A percentile compares a stretch with the other conserved stretches of the same genome.
Evolutionary conservation across 192 early-diverging fungal species (phyloP).

Genomic region (Backusella circina): DNA sequence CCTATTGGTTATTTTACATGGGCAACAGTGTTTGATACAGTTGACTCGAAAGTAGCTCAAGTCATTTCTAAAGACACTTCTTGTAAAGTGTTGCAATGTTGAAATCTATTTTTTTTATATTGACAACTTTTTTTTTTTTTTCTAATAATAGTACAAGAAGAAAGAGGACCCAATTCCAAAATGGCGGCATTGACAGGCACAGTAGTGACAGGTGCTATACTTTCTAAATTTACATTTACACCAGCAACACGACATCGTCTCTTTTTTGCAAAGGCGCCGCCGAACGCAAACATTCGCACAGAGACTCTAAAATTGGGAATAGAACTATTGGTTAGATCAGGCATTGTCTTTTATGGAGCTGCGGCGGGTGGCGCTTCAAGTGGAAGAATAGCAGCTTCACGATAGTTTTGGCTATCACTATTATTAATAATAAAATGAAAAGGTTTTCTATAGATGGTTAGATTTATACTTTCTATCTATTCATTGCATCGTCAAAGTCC

Average conservation of each 20-base stretch:
- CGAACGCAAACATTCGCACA: conserved; percentile 19
- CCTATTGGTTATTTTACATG: conserved; percentile 28
- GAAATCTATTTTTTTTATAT: neutral
- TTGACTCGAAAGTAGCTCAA: conserved; percentile 17
- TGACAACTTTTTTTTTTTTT: neutral
- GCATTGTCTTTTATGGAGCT: conserved; percentile 24
- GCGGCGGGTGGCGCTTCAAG: conserved; percentile 22
- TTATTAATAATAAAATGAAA: too few species aligned
- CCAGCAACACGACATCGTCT: conserved; percentile 26
- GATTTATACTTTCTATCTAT: neutral
- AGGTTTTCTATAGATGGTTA: neutral
- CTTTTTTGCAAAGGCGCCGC: conserved; percentile 30
- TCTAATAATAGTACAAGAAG: neutral
- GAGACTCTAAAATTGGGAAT: conserved; percentile 23
- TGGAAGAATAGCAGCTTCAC: conserved; percentile 9
- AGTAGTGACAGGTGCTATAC: conserved; percentile 1
- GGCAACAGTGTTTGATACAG: conserved; percentile 13
- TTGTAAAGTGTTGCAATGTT: neutral
- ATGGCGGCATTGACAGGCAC: conserved; percentile 4
- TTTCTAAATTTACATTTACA: conserved; percentile 19
- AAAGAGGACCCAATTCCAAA: neutral
- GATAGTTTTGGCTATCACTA: neutral
- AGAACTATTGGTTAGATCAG: conserved; percentile 19
- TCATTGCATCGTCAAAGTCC: neutral
- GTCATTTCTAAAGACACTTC: neutral